Conservation (phyloP, 495 filamentous ascomycete genomes). For the Penicillium coffeae region DNA sequence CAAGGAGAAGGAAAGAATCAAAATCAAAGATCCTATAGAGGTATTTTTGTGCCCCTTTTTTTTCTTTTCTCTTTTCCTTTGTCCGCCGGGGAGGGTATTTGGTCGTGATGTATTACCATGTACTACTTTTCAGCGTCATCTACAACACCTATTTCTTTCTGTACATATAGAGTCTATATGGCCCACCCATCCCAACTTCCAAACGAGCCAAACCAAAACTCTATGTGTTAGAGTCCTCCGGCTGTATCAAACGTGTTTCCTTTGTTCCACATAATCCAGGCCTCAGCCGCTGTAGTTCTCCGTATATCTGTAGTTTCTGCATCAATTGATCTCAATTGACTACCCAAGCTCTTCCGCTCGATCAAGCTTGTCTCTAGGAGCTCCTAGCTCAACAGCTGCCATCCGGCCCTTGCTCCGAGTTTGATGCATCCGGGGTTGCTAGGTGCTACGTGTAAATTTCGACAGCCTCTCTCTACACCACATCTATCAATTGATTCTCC, state of each 20-base stretch:
- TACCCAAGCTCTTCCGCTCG: background rate
- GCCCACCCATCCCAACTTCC: conserved; percentile 31
- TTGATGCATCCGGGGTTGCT: conserved; percentile 6
- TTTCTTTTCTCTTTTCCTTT: conserved; percentile 11
- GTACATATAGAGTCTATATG: conserved; percentile 48
- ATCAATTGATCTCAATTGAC: background rate
- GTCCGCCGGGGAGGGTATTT: conserved; percentile 32
- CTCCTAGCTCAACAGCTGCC: conserved; percentile 1
- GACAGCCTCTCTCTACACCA: conserved; percentile 7
- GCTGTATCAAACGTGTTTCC: conserved; percentile 17
- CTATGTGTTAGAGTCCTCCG: conserved; percentile 30
- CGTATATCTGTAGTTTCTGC: background rate
- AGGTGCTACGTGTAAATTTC: conserved; percentile 12
- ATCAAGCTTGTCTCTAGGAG: background rate
- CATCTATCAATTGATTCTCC: conserved; percentile 12
- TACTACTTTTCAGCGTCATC: conserved; percentile 39
- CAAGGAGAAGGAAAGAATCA: conserved; percentile 11
- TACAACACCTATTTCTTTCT: conserved; percentile 36
- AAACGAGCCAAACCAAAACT: conserved; percentile 34
- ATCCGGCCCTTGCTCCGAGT: conserved; percentile 4
- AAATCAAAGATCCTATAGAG: conserved; percentile 13
- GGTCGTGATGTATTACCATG: conserved; percentile 39
- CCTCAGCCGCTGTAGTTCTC: background rate
- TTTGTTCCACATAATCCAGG: conserved; percentile 5
- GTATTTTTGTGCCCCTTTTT: conserved; percentile 12